These are phyloP conservation scores for Mortierella sp. DNA, from an alignment of 371 early-diverging fungal species.

Conservation along the genomic window DNA sequence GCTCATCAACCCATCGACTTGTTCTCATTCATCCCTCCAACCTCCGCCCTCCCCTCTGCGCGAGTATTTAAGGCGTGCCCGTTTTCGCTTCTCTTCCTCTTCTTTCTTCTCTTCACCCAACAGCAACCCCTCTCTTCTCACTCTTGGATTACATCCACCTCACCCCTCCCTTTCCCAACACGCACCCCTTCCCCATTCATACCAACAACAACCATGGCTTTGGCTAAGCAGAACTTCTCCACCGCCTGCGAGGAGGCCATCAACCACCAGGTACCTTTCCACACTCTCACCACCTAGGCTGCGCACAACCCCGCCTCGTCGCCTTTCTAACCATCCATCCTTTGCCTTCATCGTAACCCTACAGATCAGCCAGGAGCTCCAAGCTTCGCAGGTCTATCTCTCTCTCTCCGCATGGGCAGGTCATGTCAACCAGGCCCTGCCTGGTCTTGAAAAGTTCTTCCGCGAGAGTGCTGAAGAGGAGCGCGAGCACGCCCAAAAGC, in stretches of 20 bases:
- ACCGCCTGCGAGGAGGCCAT: constrained; percentile 71
- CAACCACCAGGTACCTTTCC: constrained; percentile 63
- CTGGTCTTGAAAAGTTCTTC: constrained; percentile 76
- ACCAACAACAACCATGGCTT: constrained; percentile 56
- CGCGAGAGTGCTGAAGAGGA: constrained; percentile 68
- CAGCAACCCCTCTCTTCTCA: not conserved
- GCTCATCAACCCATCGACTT: too few species aligned
- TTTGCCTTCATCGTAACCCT: not conserved
- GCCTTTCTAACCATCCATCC: not conserved
- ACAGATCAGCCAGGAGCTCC: constrained; percentile 72
- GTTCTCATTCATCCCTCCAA: too few species aligned
- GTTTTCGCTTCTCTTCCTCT: not conserved
- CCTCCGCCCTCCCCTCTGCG: too few species aligned
- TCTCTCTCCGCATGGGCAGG: constrained; percentile 75
- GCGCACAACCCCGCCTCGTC: not conserved
- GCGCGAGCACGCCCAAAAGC: constrained; percentile 67
- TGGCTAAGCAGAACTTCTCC: constrained; percentile 76
- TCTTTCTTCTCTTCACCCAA: not conserved
- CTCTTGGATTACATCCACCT: not conserved
- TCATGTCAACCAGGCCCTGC: constrained; percentile 67
- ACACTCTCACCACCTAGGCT: not conserved
- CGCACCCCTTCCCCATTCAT: not conserved
- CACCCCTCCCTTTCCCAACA: not conserved
- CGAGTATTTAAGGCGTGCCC: too few species aligned
- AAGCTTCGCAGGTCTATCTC: constrained; percentile 72